Conservation (phyloP, 1,284 basidiomycete species). For the Cryptococcus sp. region DNA sequence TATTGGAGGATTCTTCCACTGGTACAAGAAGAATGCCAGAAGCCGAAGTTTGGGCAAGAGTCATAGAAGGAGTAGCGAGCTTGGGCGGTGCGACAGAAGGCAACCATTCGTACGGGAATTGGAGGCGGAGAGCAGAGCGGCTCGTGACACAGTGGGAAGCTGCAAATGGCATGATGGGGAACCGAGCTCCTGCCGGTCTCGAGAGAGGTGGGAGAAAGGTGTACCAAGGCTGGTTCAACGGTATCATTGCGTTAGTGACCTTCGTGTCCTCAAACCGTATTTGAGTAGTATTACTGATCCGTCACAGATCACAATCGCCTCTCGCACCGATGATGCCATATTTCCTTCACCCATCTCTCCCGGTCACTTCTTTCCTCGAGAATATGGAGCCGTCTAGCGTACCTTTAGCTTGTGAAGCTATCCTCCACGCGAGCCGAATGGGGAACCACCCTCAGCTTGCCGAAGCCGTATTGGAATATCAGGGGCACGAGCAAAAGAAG, state of each 20-base stretch:
- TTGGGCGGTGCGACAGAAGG: slow-evolving; percentile 19
- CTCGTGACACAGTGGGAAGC: slow-evolving; percentile 41
- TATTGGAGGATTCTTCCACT: slow-evolving; percentile 34
- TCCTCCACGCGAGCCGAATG: slow-evolving; percentile 26
- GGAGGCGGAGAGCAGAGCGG: slow-evolving; percentile 26
- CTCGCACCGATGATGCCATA: slow-evolving; percentile 39
- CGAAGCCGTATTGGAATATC: slow-evolving; percentile 25
- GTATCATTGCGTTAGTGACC: slow-evolving; percentile 37
- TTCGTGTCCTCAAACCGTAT: slow-evolving; percentile 2
- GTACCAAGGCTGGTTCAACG: slow-evolving; percentile 49
- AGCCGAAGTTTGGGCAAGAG: slow-evolving; percentile 44
- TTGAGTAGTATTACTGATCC: neutral
- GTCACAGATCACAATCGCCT: slow-evolving; percentile 29
- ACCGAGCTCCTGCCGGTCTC: slow-evolving; percentile 19
- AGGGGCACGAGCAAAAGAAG: slow-evolving; percentile 30
- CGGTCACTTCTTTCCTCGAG: slow-evolving; percentile 23
- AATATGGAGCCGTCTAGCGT: slow-evolving; percentile 32
- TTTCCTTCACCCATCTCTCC: slow-evolving; percentile 16
- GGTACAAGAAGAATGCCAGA: slow-evolving; percentile 32
- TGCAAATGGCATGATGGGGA: slow-evolving; percentile 10
- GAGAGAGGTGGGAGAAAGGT: slow-evolving; percentile 41
- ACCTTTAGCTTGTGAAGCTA: slow-evolving; percentile 30
- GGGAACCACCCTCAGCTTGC: slow-evolving; percentile 20
- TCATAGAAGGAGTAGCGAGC: slow-evolving; percentile 41
- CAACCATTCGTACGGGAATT: slow-evolving; percentile 12